Base-by-base conservation (phyloP, 768 basidiomycete genomes). In the Tubosaeta brunneosetosa region DNA sequence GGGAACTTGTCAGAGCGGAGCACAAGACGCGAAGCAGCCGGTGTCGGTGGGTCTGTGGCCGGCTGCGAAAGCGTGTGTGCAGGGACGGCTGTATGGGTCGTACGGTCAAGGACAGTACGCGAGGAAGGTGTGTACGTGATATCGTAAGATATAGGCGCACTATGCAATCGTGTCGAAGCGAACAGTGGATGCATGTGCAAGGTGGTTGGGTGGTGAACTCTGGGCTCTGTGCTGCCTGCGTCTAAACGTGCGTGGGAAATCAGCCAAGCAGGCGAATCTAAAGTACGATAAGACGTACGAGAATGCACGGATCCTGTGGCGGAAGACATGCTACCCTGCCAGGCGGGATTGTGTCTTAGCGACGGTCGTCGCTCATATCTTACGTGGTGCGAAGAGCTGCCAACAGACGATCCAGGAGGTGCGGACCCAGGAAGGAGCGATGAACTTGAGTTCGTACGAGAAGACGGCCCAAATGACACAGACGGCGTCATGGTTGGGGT, bases 151-250 rank as follows among this genome's bases (percentile, higher is more conserved):
- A 86, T 82, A 29, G 84, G 83, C 2, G 84, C 80, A 52, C 72
- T 76, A 53, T 81, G 79, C 16, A 78, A 69, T 38, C 77, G 76
- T 26, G 78, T 79, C 47, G 76, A 74, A 3, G 83, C 81, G 45
- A 86, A 74, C 0, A 86, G 67, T 5, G 84, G 84, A 59, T 86
- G 84, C 77, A 86, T 81, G 61, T 81, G 77, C 25, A 81, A 61
- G 37, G 75, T 50, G 59, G 74, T 60, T 57, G 69, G 61, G 22
- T 53, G 53, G 31, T 59, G 59, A 14, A 55, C 55, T 50, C 62
- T 55, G 22, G 17, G 54, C 31, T 69, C 71, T 47, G 56, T 44
- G 41, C 62, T 64, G 47, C 63, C 65, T 26, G 55, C 40, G 37
- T 52, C 64, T 66, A 40, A 5, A 17, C 33, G 45, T 14, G 10